phyloP scores from a whole-genome alignment of 164 flowering plant species.

The Chimonanthus praecox region DNA sequence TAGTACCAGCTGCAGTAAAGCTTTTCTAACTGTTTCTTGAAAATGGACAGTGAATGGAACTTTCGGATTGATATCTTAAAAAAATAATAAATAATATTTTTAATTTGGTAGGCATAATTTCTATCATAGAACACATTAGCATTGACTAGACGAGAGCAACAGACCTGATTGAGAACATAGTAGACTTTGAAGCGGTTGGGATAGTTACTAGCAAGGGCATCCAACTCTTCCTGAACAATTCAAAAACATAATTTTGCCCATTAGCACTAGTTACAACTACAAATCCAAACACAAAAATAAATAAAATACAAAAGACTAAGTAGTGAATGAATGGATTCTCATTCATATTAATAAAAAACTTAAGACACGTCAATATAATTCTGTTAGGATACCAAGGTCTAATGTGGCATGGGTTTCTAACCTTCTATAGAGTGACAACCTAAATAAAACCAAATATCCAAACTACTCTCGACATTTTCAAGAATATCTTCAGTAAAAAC shows the following conservation, averaged over 20 bases:
- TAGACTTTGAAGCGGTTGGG: conserved; percentile 61
- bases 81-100: too few species aligned
- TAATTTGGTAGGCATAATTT: neutral
- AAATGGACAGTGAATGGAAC: neutral
- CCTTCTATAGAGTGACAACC: too few species aligned
- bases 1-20: neutral
- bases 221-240: conserved; percentile 75
- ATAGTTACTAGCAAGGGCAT: conserved; percentile 48
- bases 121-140: neutral
- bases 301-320: neutral
- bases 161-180: conserved; percentile 86
- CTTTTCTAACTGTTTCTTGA: neutral
- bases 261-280: neutral
- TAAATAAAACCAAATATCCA: too few species aligned
- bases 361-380: neutral
- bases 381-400: neutral
- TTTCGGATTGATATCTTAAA: neutral
- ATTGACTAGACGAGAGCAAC: neutral
- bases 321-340: neutral
- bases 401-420: neutral
- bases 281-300: neutral
- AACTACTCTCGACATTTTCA: neutral
- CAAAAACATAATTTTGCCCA: too few species aligned
- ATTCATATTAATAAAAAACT: too few species aligned
- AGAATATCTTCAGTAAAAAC: too few species aligned